phyloP scores from a whole-genome alignment of 1,284 basidiomycete genomes.

The Rhodotorula sp. region DNA sequence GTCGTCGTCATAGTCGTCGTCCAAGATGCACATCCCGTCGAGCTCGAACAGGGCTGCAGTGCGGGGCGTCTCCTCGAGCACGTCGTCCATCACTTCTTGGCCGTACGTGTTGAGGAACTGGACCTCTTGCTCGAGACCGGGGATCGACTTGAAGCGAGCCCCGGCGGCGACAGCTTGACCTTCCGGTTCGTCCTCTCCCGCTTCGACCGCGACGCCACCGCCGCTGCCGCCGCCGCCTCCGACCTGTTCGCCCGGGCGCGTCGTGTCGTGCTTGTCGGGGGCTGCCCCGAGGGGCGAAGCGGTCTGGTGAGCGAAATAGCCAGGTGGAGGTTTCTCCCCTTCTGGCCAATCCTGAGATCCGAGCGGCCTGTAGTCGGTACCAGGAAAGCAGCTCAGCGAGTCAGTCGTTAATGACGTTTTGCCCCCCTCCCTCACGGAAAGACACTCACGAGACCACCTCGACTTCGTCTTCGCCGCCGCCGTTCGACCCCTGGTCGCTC shows the following conservation, averaged over 20 bases:
- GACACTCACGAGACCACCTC: conserved; percentile 15
- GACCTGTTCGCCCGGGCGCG: background rate
- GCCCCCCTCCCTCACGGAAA: no score
- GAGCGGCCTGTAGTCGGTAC: conserved; percentile 11
- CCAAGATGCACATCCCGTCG: conserved; percentile 18
- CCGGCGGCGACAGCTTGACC: no score
- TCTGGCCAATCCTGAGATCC: conserved; percentile 20
- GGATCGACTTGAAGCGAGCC: no score
- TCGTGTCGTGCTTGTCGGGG: no score
- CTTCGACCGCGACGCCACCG: background rate
- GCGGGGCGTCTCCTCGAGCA: background rate
- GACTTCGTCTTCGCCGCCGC: background rate
- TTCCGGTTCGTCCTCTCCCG: no score
- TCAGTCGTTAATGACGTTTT: background rate
- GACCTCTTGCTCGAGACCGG: conserved; percentile 19
- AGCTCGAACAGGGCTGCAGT: background rate
- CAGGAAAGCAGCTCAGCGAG: background rate
- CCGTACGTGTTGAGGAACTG: conserved; percentile 12
- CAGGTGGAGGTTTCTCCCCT: conserved; percentile 6
- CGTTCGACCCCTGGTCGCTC: background rate
- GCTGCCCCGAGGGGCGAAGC: background rate
- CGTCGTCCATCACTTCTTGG: conserved; percentile 9
- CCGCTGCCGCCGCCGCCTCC: background rate
- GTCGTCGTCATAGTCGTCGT: conserved; percentile 23
- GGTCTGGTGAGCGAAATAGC: background rate